Evolutionary conservation across 2,329 filamentous ascomycete species (phyloP), one percentile per base, ranked within the genome.

Genomic region (Daldinia sp.): DNA sequence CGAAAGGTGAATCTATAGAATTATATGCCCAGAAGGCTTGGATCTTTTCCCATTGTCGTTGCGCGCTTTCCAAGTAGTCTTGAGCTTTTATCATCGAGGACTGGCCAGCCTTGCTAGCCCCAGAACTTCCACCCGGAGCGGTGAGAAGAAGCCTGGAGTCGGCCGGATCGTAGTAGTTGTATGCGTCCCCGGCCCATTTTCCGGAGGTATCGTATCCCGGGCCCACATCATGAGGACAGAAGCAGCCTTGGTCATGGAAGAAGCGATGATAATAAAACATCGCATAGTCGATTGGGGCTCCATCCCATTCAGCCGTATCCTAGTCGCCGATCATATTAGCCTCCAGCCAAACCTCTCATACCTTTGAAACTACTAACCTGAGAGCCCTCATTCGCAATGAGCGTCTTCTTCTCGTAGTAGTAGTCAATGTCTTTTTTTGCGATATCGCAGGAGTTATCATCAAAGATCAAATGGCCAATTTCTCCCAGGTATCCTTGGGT

Each of bases 1-100:
- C 61, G 48, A 75, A 77, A 0, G 78, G 77, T 0, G 78, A 80
- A 10, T 74, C 73, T 45, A 74, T 72, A 1, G 74, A 73, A n/a
- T 74, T 70, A 51, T 78, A 75, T 48, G 76, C 73, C 73, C 50
- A 80, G 43, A 76, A 76, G n/a, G 71, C 66, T 67, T 71, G 69
- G 69, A 77, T 71, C 63, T 72, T 79, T n/a, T 75, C 69, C 57
- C 77, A 80, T 3, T 63, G 70, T 27, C 66, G 70, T n/a, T 74
- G 73, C 49, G 77, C 75, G 39, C 71, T 73, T 17, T 73, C 27
- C n/a, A n/a, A 17, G 15, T 2, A 13, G 15, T n/a, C n/a, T n/a
- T n/a, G n/a, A n/a, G 15, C 4, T 29, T 32, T 48, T 19, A 2
- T 7, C 4, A 15, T 8, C 7, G 39, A 45, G 27, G 39, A 45